Percentiles rank a stretch among this genome's conserved stretches.
These are phyloP conservation scores for Phytomonas sp. DNA, from an alignment of 208 protist genomes.

Conservation along the genomic window DNA sequence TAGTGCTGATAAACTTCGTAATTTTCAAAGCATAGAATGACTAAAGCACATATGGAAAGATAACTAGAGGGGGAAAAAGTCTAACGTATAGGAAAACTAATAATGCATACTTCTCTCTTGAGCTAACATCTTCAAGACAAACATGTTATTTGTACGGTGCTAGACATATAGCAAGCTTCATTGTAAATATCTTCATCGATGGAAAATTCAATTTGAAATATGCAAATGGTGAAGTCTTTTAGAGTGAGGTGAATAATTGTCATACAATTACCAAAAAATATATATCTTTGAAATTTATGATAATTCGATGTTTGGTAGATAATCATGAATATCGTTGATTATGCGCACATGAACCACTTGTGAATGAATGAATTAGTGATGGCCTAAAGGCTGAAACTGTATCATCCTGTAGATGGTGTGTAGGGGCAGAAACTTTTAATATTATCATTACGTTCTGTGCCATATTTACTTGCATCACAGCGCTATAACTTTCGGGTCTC, in stretches of 20 bases:
- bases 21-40: conserved; percentile 15
- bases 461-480: background rate
- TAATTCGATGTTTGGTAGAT: background rate
- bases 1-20: conserved; percentile 4
- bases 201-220: background rate
- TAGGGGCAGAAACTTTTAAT: background rate
- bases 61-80: background rate
- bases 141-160: background rate
- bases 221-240: background rate
- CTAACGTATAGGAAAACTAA: background rate
- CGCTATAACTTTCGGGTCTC: background rate
- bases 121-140: conserved; percentile 2
- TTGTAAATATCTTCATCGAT: background rate
- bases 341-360: background rate
- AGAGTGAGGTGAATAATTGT: background rate
- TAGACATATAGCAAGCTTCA: background rate
- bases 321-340: background rate
- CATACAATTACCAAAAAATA: background rate
- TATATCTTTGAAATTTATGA: background rate
- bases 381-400: background rate
- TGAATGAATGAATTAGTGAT: background rate
- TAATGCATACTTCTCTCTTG: conserved; percentile 2
- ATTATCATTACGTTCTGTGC: background rate
- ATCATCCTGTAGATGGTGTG: background rate
- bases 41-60: background rate